These are phyloP conservation scores for Podaxis sp. DNA, from an alignment of 768 basidiomycete species.

Conservation along the genomic window DNA sequence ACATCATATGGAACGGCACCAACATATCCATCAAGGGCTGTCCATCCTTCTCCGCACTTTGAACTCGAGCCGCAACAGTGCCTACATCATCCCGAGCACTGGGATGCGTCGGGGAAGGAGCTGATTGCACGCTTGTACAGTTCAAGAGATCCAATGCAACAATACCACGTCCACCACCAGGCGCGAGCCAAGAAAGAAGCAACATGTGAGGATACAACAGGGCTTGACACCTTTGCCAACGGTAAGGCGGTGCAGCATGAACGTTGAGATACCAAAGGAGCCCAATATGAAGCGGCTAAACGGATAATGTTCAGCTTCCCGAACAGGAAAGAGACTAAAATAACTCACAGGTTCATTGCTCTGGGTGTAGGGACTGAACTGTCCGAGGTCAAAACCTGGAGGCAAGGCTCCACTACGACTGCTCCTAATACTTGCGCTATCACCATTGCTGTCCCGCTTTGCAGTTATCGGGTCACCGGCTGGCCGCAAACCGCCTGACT, in stretches of 20 bases:
- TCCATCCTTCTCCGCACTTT: constrained; percentile 47
- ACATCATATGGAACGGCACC: constrained; percentile 89
- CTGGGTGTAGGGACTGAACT: constrained; percentile 47
- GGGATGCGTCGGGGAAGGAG: constrained; percentile 79
- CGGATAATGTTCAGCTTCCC: constrained; percentile 20
- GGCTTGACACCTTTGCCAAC: constrained; percentile 81
- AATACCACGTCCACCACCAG: constrained; percentile 79
- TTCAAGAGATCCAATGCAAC: constrained; percentile 86
- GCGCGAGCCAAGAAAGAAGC: constrained; percentile 83
- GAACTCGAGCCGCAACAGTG: constrained; percentile 71
- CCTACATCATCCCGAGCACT: constrained; percentile 84
- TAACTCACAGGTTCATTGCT: constrained; percentile 46
- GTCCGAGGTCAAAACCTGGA: constrained; percentile 42
- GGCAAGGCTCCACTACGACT: constrained; percentile 33
- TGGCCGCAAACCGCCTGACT: constrained; percentile 24
- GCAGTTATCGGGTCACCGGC: constrained; percentile 25
- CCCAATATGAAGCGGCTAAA: constrained; percentile 85
- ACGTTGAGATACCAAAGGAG: constrained; percentile 92
- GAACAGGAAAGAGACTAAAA: constrained; percentile 10
- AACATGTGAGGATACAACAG: constrained; percentile 82
- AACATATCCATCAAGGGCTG: constrained; percentile 65
- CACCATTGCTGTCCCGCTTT: constrained; percentile 20
- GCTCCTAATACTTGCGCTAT: constrained; percentile 30
- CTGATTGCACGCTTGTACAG: constrained; percentile 82
- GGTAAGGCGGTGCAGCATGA: constrained; percentile 74